Evolutionary conservation across 805 yeast genomes (phyloP), one percentile per base, ranked within the genome.

Genomic region (Ascoidea rubescens): DNA sequence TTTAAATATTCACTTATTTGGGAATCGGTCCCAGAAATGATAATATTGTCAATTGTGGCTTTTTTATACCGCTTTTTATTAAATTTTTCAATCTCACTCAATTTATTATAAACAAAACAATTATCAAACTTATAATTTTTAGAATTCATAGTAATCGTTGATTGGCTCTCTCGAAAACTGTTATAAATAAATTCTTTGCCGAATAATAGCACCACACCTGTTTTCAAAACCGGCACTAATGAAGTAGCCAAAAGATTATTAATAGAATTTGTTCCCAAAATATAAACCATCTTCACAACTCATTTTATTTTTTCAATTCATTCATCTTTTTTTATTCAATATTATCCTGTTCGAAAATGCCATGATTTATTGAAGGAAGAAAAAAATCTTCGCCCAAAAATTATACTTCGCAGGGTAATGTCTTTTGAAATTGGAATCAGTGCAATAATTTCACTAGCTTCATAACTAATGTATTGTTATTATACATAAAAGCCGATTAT

Each of bases 1-100:
- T 59, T 61, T 16, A 90, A 54, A 0, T 97, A 95, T 4, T 65
- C 63, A 28, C 72, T 67, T 0, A 95, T 84, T 60, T 84, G 87
- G 55, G 83, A 79, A 0, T 95, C 80, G 65, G 91, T 91, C 4
- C 96, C 88, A 7, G 95, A 71, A 7, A 91, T 74, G 6, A 91
- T 73, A 54, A 91, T 65, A 58, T 82, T 76, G 16, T 71, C 70
- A 48, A 85, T 79, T 1, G 61, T 61, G 2, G 54, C 57, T 1
- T 55, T 56, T 16, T 4, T 10, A 8, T 45, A 14, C 5, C 33
- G 46, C 31, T 32, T 32, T 16, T 31, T 32, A 30, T 45, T 47
- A 46, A 32, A 48, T n/a, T 49, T 53, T 17, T 31, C 44, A 2
- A 50, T 50, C 31, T 48, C 43, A 58, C 62, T 53, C n/a, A 51